Percentiles rank a stretch among this genome's conserved stretches.
phyloP scores from a whole-genome alignment of 2,329 filamentous ascomycete species.

The Fusarium sambucinum region DNA sequence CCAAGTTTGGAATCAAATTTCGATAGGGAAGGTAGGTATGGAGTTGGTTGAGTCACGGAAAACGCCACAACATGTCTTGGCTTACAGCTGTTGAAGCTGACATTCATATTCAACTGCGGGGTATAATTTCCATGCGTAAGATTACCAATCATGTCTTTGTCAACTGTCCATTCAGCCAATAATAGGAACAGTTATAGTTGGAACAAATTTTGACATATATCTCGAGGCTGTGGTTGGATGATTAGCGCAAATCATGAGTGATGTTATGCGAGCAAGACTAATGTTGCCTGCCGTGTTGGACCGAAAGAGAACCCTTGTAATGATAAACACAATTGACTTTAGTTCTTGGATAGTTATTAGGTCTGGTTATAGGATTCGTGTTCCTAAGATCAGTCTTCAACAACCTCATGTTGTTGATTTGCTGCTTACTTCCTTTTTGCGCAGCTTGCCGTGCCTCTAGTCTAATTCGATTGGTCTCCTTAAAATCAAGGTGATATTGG shows the following conservation, averaged over 20 bases:
- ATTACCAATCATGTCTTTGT: background rate
- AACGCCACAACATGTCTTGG: background rate
- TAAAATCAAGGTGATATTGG: background rate
- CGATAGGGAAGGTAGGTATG: background rate
- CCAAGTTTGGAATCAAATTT: no score
- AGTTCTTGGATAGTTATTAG: no score
- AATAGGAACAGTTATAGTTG: background rate
- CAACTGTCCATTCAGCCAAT: no score
- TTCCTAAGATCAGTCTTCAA: no score
- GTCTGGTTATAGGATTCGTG: background rate
- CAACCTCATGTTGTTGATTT: background rate
- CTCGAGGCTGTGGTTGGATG: background rate
- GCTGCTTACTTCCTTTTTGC: background rate
- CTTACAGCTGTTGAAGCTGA: background rate
- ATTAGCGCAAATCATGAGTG: no score
- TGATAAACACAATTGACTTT: background rate
- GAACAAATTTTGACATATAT: background rate
- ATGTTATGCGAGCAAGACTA: no score
- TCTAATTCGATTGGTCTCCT: background rate
- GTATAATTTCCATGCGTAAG: background rate
- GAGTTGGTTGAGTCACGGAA: background rate
- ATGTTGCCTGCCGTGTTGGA: no score
- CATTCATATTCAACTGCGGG: background rate
- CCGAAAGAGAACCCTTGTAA: no score
- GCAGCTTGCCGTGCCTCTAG: background rate